Conservation (phyloP, 2,329 filamentous ascomycete species). For the Colletotrichum theobromicola region DNA sequence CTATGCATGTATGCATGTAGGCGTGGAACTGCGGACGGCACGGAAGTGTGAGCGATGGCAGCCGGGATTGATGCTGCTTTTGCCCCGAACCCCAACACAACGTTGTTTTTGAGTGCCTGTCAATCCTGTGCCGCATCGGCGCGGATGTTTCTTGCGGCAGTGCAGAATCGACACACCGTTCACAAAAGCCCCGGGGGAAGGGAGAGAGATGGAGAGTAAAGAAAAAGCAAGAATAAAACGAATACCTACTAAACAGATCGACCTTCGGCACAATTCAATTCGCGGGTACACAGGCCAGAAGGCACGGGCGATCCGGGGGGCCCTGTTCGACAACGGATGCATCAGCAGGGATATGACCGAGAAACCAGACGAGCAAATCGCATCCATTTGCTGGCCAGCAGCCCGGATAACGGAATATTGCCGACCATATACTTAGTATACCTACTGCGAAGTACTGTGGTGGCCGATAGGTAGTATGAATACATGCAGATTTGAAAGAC, state of each 20-base stretch:
- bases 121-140: neutral
- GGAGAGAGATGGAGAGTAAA: neutral
- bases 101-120: neutral
- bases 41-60: neutral
- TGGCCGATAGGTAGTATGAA: too few species aligned
- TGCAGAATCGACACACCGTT: neutral
- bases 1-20: neutral
- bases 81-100: neutral
- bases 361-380: constrained; percentile 18
- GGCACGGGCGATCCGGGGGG: neutral
- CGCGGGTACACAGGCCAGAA: neutral
- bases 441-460: too few species aligned
- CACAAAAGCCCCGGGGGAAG: neutral
- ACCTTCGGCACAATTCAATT: neutral
- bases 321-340: neutral
- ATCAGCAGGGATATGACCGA: neutral
- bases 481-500: neutral
- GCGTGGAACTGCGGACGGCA: neutral
- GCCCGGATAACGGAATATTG: constrained; percentile 15
- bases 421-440: too few species aligned
- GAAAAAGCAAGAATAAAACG: neutral
- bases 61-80: neutral
- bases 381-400: constrained; percentile 4
- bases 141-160: neutral
- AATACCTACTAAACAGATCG: neutral